Percentiles rank a stretch among this genome's conserved stretches.
These are phyloP conservation scores for Hymenoscyphus linearis DNA, from an alignment of 2,329 filamentous ascomycete genomes.

Conservation along the genomic window DNA sequence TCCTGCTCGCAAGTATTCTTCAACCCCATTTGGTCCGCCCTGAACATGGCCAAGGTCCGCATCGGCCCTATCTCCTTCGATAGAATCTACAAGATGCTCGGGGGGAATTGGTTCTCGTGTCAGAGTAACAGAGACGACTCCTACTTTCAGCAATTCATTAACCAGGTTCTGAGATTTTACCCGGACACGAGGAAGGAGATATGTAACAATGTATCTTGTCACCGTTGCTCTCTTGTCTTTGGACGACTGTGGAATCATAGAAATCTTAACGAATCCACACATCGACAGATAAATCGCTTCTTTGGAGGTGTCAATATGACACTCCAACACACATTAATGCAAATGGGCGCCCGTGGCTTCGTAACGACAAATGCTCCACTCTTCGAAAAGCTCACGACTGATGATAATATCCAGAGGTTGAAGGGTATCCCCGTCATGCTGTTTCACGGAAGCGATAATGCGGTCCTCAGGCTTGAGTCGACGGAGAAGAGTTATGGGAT, in stretches of 20 bases:
- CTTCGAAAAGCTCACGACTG: slow-evolving; percentile 43
- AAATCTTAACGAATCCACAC: slow-evolving; percentile 62
- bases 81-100: slow-evolving; percentile 41
- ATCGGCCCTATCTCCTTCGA: slow-evolving; percentile 44
- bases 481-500: slow-evolving; percentile 50
- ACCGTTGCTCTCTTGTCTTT: slow-evolving; percentile 54
- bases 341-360: slow-evolving; percentile 45
- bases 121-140: slow-evolving; percentile 42
- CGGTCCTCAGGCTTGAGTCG: slow-evolving; percentile 47
- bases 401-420: slow-evolving; percentile 45
- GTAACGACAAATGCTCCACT: slow-evolving; percentile 48
- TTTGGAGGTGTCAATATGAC: slow-evolving; percentile 59
- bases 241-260: slow-evolving; percentile 57
- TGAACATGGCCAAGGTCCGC: slow-evolving; percentile 52
- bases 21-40: slow-evolving; percentile 52
- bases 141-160: slow-evolving; percentile 45
- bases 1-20: slow-evolving; percentile 58
- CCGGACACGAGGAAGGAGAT: slow-evolving; percentile 50
- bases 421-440: slow-evolving; percentile 49
- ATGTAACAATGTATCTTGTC: slow-evolving; percentile 57
- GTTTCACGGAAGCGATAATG: slow-evolving; percentile 52
- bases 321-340: slow-evolving; percentile 50
- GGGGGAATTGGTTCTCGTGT: slow-evolving; percentile 52
- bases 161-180: slow-evolving; percentile 53
- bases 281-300: slow-evolving; percentile 55